Percentiles rank a stretch among this genome's conserved stretches.
Evolutionary conservation across 257 asterid genomes (phyloP).

Genomic region (Vinca minor): DNA sequence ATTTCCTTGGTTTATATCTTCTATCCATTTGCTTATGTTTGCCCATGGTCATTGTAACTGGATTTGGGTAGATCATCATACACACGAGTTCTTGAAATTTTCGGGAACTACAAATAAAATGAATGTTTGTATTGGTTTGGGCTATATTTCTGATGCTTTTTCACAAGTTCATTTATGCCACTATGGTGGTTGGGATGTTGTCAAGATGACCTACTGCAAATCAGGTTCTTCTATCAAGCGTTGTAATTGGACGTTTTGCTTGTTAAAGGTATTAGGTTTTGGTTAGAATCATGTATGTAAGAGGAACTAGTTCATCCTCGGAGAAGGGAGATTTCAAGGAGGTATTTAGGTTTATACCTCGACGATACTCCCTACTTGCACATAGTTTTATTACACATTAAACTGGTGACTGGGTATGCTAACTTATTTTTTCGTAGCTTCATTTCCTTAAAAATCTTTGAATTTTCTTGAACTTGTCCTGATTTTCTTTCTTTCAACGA

Average conservation of each 20-base stretch:
- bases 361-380: neutral
- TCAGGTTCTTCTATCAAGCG: neutral
- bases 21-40: neutral
- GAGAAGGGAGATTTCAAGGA: neutral
- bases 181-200: neutral
- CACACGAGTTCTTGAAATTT: neutral
- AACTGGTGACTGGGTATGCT: neutral
- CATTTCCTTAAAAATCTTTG: neutral
- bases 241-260: neutral
- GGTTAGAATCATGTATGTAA: neutral
- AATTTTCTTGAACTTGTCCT: neutral
- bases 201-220: neutral
- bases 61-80: neutral
- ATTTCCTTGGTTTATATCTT: neutral
- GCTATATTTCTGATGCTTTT: neutral
- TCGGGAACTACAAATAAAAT: neutral
- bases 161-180: too few relatives aligned
- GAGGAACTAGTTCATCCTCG: neutral
- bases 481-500: neutral
- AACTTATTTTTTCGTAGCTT: too few relatives aligned
- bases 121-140: too few relatives aligned
- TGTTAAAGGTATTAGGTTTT: neutral
- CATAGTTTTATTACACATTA: too few relatives aligned
- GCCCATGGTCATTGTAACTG: too few relatives aligned
- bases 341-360: too few relatives aligned